Evolutionary conservation across 352 stramenopile genomes (phyloP).

Genomic region (Phytophthora multivora): DNA sequence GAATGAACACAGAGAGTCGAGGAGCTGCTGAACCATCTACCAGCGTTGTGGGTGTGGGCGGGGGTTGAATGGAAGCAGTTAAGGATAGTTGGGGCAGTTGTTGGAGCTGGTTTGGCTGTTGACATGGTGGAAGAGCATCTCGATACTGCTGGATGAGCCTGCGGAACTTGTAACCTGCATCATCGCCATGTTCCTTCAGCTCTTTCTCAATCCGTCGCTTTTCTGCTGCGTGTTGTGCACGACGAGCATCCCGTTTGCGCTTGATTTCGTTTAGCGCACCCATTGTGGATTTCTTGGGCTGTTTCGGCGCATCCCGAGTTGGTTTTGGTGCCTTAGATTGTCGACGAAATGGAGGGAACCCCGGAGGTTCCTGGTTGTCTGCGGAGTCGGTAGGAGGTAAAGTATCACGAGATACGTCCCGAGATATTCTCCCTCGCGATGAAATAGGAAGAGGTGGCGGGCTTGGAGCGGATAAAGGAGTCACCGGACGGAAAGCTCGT

Average conservation of each 20-base stretch:
- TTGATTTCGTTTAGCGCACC: constrained; percentile 70
- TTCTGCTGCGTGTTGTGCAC: constrained; percentile 59
- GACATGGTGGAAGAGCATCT: constrained; percentile 38
- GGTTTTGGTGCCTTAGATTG: constrained; percentile 9
- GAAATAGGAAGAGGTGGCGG: constrained; percentile 7
- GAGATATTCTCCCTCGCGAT: constrained; percentile 2
- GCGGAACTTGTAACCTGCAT: constrained; percentile 78
- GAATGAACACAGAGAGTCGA: constrained; percentile 67
- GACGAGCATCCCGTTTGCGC: constrained; percentile 67
- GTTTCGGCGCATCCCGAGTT: constrained; percentile 21
- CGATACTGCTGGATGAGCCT: constrained; percentile 66
- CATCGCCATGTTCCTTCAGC: constrained; percentile 67
- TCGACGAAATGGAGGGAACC: constrained; percentile 3
- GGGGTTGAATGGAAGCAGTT: constrained; percentile 21
- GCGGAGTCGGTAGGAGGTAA: constrained; percentile 1
- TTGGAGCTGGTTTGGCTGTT: constrained; percentile 32
- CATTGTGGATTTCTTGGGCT: constrained; percentile 52
- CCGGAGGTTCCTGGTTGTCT: constrained; percentile 9
- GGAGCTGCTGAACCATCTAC: constrained; percentile 16
- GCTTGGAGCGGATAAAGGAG: constrained; percentile 13
- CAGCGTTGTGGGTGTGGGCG: constrained; percentile 19
- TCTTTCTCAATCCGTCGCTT: constrained; percentile 73
- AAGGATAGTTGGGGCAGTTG: constrained; percentile 26
- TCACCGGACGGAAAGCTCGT: constrained; percentile 15
- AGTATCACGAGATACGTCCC: constrained; percentile 11